Conservation (phyloP, 148 eudicot genomes). For the Tetragonia tetragonoides region DNA sequence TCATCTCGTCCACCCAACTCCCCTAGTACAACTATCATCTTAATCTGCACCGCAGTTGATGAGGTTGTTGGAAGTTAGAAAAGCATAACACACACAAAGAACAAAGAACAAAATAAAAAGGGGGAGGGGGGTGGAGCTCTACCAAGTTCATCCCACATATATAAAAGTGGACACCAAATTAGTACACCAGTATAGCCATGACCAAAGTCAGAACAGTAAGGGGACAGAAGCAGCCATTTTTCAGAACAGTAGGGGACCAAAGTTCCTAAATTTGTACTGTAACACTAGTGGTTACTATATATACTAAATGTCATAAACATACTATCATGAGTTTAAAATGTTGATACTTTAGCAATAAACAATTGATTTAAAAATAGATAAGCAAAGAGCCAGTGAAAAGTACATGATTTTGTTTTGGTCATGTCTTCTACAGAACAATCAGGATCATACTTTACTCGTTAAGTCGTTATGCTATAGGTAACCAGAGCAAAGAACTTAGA, state of each 20-base stretch:
- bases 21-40: conserved; percentile 96
- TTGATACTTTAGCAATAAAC: neutral
- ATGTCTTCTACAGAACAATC: neutral
- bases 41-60: conserved; percentile 50
- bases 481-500: neutral
- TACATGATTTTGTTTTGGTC: neutral
- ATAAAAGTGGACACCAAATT: neutral
- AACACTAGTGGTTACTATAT: neutral
- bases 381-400: neutral
- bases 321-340: neutral
- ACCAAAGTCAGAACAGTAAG: neutral
- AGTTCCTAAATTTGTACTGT: neutral
- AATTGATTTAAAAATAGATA: neutral
- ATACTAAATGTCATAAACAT: neutral
- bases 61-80: conserved; percentile 7
- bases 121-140: neutral
- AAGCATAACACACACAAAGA: neutral
- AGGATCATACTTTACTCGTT: neutral
- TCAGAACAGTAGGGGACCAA: neutral
- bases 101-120: no score
- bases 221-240: neutral
- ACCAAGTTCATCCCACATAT: neutral
- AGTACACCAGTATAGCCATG: neutral
- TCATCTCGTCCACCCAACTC: conserved; percentile 99
- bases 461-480: neutral